Conservation (phyloP, 345 rosid species). For the Noccaea bulbosa region DNA sequence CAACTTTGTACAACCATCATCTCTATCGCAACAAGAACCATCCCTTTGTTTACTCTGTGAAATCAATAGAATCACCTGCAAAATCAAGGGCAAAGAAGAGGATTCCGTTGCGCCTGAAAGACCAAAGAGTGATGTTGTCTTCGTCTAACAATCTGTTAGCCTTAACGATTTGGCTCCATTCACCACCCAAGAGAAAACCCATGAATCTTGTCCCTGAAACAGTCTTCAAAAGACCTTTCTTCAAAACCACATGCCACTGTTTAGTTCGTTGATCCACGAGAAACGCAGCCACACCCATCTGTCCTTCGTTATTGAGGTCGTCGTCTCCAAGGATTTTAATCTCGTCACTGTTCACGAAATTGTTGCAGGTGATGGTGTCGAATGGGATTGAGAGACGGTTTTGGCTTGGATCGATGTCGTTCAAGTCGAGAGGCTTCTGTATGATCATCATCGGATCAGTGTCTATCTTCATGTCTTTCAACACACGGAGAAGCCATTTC, state of each 20-base stretch:
- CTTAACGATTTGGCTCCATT: constrained; percentile 16
- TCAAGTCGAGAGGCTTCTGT: constrained; percentile 12
- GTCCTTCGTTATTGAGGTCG: neutral
- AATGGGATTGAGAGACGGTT: constrained; percentile 36
- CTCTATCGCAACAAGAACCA: neutral
- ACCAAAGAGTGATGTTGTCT: constrained; percentile 34
- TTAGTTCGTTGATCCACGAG: constrained; percentile 24
- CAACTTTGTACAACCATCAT: neutral
- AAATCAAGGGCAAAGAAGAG: constrained; percentile 36
- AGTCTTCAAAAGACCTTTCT: neutral
- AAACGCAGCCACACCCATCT: constrained; percentile 4
- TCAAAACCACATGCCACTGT: constrained; percentile 14
- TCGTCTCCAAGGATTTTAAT: neutral
- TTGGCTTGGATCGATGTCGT: constrained; percentile 11
- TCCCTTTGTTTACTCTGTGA: neutral
- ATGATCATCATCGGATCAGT: constrained; percentile 11
- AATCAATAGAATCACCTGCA: constrained; percentile 10
- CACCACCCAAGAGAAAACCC: constrained; percentile 21
- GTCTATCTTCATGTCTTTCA: constrained; percentile 1
- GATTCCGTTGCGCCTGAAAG: constrained; percentile 2
- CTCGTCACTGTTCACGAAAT: constrained; percentile 29
- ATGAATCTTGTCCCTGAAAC: neutral
- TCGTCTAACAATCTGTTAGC: constrained; percentile 23
- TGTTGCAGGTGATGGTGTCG: neutral
- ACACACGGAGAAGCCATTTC: constrained; percentile 5